A percentile compares a stretch with the other conserved stretches of the same genome.
Evolutionary conservation across 2,329 filamentous ascomycete species (phyloP).

Genomic region (Curvularia eragrostidis): DNA sequence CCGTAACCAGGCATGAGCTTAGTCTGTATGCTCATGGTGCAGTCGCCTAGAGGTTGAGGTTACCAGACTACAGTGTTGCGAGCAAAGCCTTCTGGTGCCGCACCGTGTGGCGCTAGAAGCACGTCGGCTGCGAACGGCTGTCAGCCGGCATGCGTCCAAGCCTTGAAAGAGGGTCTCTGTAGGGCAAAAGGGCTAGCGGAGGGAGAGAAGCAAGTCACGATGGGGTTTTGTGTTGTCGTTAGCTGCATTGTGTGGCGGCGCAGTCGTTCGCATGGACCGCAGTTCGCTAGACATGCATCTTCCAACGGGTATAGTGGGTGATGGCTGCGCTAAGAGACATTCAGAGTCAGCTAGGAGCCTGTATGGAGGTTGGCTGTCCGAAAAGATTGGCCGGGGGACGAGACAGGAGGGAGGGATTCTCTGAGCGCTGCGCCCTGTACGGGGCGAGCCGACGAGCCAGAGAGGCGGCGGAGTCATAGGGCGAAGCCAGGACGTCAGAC

Average conservation of each 20-base stretch:
- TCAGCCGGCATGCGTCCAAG: slow-evolving; percentile 17
- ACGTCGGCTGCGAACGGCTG: neutral
- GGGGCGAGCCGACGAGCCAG: slow-evolving; percentile 28
- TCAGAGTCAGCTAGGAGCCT: neutral
- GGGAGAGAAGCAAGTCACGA: neutral
- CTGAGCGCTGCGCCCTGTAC: slow-evolving; percentile 20
- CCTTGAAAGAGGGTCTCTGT: slow-evolving; percentile 16
- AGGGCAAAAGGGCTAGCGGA: neutral
- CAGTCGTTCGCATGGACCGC: slow-evolving; percentile 11
- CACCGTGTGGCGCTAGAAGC: slow-evolving; percentile 12
- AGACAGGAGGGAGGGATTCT: slow-evolving; percentile 12
- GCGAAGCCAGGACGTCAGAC: slow-evolving; percentile 5
- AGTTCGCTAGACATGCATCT: slow-evolving; percentile 29
- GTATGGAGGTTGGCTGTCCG: slow-evolving; percentile 12
- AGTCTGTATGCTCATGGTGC: neutral
- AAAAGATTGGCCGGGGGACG: slow-evolving; percentile 16
- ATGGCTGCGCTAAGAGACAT: slow-evolving; percentile 37
- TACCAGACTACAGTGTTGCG: neutral
- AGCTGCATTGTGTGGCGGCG: slow-evolving; percentile 26
- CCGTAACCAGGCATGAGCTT: neutral
- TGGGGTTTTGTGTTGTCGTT: slow-evolving; percentile 1
- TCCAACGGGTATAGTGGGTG: slow-evolving; percentile 32
- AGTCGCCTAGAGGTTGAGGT: neutral
- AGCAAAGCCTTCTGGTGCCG: slow-evolving; percentile 9
- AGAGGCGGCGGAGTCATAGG: slow-evolving; percentile 31